A percentile compares a stretch with the other conserved stretches of the same genome.
Conservation (phyloP, 306 rosid species). For the Trichosanthes truncata region DNA sequence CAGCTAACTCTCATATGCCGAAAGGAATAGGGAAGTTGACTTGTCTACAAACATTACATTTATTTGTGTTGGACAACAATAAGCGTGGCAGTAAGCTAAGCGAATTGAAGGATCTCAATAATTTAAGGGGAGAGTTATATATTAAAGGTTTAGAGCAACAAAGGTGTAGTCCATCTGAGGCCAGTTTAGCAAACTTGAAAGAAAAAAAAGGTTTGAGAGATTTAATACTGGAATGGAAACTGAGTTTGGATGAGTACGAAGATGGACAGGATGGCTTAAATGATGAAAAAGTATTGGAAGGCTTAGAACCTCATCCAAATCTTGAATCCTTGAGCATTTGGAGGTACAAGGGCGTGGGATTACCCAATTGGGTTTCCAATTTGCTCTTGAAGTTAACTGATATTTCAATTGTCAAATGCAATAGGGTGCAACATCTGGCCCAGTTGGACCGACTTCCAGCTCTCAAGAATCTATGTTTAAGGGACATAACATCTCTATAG, state of each 20-base stretch:
- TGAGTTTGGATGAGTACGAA: background rate
- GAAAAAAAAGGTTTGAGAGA: background rate
- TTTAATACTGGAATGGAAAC: background rate
- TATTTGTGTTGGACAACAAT: background rate
- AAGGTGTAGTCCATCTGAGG: background rate
- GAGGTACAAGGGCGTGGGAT: background rate
- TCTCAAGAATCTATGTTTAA: background rate
- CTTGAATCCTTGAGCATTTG: background rate
- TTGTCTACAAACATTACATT: background rate
- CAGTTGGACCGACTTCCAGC: background rate
- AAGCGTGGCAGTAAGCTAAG: background rate
- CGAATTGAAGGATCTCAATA: background rate
- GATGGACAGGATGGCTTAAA: background rate
- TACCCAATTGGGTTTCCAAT: background rate
- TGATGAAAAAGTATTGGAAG: background rate
- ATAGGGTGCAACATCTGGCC: background rate
- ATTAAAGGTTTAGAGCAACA: background rate
- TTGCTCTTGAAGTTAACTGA: background rate
- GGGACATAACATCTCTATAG: background rate
- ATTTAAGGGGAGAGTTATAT: background rate
- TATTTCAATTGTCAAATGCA: background rate
- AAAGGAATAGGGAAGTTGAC: background rate
- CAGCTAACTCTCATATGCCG: too few species aligned
- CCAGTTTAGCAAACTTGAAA: background rate
- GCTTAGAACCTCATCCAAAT: background rate